Conservation (phyloP, 768 basidiomycete species). For the Trametes elegans region DNA sequence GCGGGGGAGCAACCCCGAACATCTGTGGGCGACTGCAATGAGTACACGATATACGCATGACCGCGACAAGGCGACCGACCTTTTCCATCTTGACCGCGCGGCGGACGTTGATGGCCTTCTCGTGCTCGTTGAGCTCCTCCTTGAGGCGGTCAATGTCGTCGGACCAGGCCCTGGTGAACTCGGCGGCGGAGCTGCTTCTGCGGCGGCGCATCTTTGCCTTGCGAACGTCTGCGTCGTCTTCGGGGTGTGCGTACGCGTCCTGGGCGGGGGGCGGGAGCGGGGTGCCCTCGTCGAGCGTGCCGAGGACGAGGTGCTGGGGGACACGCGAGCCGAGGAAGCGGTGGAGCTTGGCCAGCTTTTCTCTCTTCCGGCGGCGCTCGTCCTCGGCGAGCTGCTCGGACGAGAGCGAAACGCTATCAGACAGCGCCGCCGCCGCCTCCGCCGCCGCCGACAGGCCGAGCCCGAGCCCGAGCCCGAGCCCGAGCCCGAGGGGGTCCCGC, state of each 20-base stretch:
- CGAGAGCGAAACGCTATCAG: constrained; percentile 38
- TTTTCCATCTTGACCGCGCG: constrained; percentile 87
- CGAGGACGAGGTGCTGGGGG: constrained; percentile 65
- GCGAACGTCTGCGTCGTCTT: constrained; percentile 29
- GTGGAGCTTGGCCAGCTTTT: constrained; percentile 77
- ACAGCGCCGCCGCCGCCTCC: constrained; percentile 45
- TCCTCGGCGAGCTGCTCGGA: constrained; percentile 56
- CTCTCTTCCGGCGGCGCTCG: constrained; percentile 65
- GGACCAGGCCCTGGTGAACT: constrained; percentile 46
- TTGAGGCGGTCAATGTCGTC: constrained; percentile 61
- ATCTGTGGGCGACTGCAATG: constrained; percentile 45
- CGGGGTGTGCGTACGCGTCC: constrained; percentile 21
- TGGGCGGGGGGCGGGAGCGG: constrained; percentile 33
- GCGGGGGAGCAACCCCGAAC: constrained; percentile 80
- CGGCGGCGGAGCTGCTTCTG: constrained; percentile 53
- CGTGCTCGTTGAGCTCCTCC: constrained; percentile 66
- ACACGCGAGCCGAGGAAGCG: constrained; percentile 84
- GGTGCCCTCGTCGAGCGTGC: constrained; percentile 34
- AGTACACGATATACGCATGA: neutral
- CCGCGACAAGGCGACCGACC: constrained; percentile 40
- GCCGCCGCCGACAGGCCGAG: too few relatives aligned
- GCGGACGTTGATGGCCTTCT: constrained; percentile 78
- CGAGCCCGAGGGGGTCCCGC: constrained; percentile 20
- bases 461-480: too few relatives aligned
- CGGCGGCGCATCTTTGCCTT: constrained; percentile 47